phyloP scores from a whole-genome alignment of 1,139 yeast species.

The Lodderomyces jiufengensis region DNA sequence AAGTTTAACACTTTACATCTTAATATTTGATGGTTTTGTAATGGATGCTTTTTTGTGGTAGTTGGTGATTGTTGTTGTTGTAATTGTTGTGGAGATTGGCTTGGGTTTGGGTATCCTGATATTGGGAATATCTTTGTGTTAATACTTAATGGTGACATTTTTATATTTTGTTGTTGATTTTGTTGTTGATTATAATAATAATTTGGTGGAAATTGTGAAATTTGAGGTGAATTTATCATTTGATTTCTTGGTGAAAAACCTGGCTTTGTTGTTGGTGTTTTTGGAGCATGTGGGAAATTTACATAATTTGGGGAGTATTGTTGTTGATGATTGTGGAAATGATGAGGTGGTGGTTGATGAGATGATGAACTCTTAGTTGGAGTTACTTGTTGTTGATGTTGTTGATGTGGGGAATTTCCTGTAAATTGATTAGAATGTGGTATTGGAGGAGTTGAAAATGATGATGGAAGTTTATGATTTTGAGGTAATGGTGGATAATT shows the following conservation, averaged over 20 bases:
- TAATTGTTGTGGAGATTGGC: not conserved
- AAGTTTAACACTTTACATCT: slow-evolving; percentile 30
- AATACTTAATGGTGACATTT: slow-evolving; percentile 10
- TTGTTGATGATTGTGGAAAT: not conserved
- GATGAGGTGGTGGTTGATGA: slow-evolving; percentile 2
- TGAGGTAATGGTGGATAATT: not conserved
- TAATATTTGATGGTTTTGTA: slow-evolving; percentile 15
- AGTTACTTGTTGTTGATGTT: slow-evolving; percentile 1
- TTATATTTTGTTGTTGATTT: slow-evolving; percentile 1
- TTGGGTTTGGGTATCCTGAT: slow-evolving; percentile 1
- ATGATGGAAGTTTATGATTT: not conserved
- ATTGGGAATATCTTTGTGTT: slow-evolving; percentile 4
- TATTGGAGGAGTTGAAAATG: not conserved
- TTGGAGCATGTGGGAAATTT: not conserved
- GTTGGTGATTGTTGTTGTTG: slow-evolving; percentile 1
- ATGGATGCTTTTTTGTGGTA: not conserved
- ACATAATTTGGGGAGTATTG: not conserved
- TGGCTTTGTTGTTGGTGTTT: not conserved
- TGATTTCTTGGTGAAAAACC: slow-evolving; percentile 6
- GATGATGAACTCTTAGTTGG: not conserved
- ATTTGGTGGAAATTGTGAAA: not conserved
- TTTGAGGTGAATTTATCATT: slow-evolving; percentile 5
- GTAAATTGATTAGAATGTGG: not conserved
- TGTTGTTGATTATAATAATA: slow-evolving; percentile 1
- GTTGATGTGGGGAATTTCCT: not conserved